phyloP scores from a whole-genome alignment of 2,329 filamentous ascomycete species.

The Trichoderma sp. region DNA sequence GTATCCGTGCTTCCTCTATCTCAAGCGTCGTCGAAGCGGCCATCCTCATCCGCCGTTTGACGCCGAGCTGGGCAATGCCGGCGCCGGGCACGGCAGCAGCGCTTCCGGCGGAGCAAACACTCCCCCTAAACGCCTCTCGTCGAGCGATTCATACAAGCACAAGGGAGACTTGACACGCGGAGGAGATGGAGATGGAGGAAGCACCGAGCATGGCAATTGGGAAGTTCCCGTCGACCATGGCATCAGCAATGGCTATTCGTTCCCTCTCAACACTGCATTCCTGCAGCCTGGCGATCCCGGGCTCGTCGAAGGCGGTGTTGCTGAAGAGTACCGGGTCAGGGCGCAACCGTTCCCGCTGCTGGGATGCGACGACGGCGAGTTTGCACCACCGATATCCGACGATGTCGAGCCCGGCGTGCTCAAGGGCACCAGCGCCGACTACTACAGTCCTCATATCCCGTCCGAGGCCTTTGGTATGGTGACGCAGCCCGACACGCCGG shows the following conservation, averaged over 20 bases:
- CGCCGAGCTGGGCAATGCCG: slow-evolving; percentile 31
- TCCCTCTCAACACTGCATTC: not conserved
- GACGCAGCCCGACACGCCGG: slow-evolving; percentile 24
- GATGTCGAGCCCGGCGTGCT: slow-evolving; percentile 31
- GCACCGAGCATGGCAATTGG: slow-evolving; percentile 29
- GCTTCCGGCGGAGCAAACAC: slow-evolving; percentile 21
- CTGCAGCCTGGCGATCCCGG: slow-evolving; percentile 6
- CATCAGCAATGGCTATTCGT: not conserved
- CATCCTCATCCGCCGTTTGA: slow-evolving; percentile 26
- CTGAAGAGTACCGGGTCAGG: slow-evolving; percentile 11
- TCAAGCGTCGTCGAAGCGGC: slow-evolving; percentile 30
- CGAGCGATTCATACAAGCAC: slow-evolving; percentile 37
- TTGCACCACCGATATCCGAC: slow-evolving; percentile 22
- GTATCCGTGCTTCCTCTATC: slow-evolving; percentile 39
- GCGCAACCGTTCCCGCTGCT: slow-evolving; percentile 16
- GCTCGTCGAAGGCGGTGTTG: not conserved
- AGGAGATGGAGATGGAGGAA: slow-evolving; percentile 24
- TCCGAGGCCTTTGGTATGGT: slow-evolving; percentile 42
- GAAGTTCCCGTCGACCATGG: not conserved
- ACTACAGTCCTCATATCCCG: slow-evolving; percentile 41
- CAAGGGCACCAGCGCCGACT: slow-evolving; percentile 39
- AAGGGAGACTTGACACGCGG: slow-evolving; percentile 31
- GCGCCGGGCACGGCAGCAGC: slow-evolving; percentile 14
- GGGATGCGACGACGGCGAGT: slow-evolving; percentile 19
- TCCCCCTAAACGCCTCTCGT: slow-evolving; percentile 34